phyloP scores from a whole-genome alignment of 805 yeast species.

The Phaffomyces antillensis region DNA sequence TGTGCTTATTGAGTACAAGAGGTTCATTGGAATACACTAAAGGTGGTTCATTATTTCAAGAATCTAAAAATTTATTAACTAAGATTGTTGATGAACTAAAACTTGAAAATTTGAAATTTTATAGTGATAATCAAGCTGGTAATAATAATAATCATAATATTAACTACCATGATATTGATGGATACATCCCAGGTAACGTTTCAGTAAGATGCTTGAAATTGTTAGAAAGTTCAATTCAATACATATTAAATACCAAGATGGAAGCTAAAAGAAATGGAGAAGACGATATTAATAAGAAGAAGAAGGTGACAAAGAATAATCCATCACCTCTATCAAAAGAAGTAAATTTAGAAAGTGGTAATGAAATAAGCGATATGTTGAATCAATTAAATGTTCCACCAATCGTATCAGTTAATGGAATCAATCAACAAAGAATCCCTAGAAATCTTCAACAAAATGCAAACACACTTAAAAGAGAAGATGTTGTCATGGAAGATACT shows the following conservation, averaged over 20 bases:
- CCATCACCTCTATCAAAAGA: constrained; percentile 12
- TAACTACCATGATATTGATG: constrained; percentile 3
- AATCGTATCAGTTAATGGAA: constrained; percentile 12
- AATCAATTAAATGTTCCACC: constrained; percentile 22
- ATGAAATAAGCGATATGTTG: constrained; percentile 21
- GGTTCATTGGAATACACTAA: constrained; percentile 78
- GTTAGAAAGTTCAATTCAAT: constrained; percentile 52
- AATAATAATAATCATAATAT: constrained; percentile 11
- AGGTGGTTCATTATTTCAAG: constrained; percentile 75
- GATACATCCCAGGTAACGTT: constrained; percentile 53
- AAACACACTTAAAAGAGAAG: constrained; percentile 4
- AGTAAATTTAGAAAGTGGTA: constrained; percentile 1
- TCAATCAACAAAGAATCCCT: constrained; percentile 6
- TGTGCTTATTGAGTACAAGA: constrained; percentile 58
- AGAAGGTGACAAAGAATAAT: constrained; percentile 3
- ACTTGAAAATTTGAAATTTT: constrained; percentile 34
- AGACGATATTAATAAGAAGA: constrained; percentile 6
- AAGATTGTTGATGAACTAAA: constrained; percentile 44
- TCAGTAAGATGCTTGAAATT: constrained; percentile 49
- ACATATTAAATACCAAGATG: constrained; percentile 42
- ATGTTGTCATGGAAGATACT: neutral
- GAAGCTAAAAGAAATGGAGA: constrained; percentile 4
- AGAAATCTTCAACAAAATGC: constrained; percentile 1
- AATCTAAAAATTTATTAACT: constrained; percentile 50
- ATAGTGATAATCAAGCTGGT: too few relatives aligned